phyloP scores from a whole-genome alignment of 371 early-diverging fungal genomes.

The Mortierella sp. region DNA sequence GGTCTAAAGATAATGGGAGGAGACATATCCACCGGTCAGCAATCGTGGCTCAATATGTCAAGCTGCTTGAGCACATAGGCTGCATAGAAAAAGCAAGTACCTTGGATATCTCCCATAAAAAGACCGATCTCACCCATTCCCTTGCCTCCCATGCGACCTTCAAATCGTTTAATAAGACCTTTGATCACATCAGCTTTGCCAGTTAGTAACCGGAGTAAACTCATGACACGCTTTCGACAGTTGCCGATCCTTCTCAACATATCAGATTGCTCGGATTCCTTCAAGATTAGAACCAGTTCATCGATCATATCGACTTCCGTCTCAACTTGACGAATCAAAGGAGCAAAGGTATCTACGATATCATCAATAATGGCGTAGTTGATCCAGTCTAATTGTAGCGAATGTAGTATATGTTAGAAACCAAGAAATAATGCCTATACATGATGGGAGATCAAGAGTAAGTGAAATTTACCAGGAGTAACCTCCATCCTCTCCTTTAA shows the following conservation, averaged over 20 bases:
- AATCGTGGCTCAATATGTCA: background rate
- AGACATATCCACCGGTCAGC: background rate
- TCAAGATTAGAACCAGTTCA: constrained; percentile 85
- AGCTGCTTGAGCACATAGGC: background rate
- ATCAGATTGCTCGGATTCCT: constrained; percentile 83
- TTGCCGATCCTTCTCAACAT: constrained; percentile 90
- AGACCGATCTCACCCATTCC: constrained; percentile 65
- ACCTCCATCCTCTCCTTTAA: constrained; percentile 73
- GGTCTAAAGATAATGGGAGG: constrained; percentile 70
- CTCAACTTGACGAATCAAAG: constrained; percentile 82
- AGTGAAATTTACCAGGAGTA: constrained; percentile 59
- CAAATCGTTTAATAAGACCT: constrained; percentile 73
- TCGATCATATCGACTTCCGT: constrained; percentile 93
- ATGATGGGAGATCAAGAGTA: background rate
- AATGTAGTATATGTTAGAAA: background rate
- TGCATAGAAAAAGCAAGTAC: constrained; percentile 30
- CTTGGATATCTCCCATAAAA: constrained; percentile 94
- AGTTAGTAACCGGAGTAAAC: constrained; percentile 78
- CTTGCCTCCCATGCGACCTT: constrained; percentile 61
- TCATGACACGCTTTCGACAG: constrained; percentile 86
- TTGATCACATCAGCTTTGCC: constrained; percentile 90
- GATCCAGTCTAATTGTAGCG: constrained; percentile 79
- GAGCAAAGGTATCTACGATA: constrained; percentile 88
- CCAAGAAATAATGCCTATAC: background rate
- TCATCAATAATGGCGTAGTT: constrained; percentile 91